Conservation (phyloP, 352 stramenopile genomes). For the Globisporangium alternatum region DNA sequence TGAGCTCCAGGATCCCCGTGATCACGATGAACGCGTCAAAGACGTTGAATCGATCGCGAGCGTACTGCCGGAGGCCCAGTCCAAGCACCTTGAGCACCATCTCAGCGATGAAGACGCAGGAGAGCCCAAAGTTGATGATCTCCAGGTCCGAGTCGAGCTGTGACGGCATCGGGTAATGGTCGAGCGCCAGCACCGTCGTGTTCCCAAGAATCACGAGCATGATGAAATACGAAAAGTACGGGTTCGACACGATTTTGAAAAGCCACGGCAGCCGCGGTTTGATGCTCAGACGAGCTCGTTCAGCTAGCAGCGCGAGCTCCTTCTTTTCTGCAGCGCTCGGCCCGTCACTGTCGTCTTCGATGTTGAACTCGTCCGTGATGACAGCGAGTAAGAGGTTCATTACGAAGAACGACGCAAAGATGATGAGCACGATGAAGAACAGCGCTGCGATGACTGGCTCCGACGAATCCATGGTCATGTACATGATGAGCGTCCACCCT, state of each 20-base stretch:
- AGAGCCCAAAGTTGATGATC: slow-evolving; percentile 79
- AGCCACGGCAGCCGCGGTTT: slow-evolving; percentile 35
- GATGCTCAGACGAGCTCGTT: slow-evolving; percentile 29
- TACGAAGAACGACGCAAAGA: slow-evolving; percentile 93
- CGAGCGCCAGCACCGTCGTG: slow-evolving; percentile 71
- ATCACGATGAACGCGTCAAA: slow-evolving; percentile 88
- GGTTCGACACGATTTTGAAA: slow-evolving; percentile 59
- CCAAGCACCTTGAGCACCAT: slow-evolving; percentile 86
- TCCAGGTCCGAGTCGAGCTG: slow-evolving; percentile 55
- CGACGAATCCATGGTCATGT: slow-evolving; percentile 75
- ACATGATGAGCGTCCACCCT: slow-evolving; percentile 93
- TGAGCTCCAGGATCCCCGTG: slow-evolving; percentile 67
- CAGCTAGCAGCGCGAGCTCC: slow-evolving; percentile 25
- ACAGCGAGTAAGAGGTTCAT: slow-evolving; percentile 92
- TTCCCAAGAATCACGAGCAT: slow-evolving; percentile 85
- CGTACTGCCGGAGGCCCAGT: slow-evolving; percentile 73
- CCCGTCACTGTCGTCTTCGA: slow-evolving; percentile 44
- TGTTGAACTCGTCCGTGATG: slow-evolving; percentile 89
- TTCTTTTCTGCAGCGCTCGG: slow-evolving; percentile 31
- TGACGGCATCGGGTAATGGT: slow-evolving; percentile 76
- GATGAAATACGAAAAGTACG: slow-evolving; percentile 53
- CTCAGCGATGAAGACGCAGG: slow-evolving; percentile 68
- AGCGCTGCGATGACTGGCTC: slow-evolving; percentile 58
- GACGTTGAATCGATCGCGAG: slow-evolving; percentile 72
- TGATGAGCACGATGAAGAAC: slow-evolving; percentile 90